These are phyloP conservation scores for Monosporascus sp. DNA, from an alignment of 2,329 filamentous ascomycete species.

Conservation along the genomic window DNA sequence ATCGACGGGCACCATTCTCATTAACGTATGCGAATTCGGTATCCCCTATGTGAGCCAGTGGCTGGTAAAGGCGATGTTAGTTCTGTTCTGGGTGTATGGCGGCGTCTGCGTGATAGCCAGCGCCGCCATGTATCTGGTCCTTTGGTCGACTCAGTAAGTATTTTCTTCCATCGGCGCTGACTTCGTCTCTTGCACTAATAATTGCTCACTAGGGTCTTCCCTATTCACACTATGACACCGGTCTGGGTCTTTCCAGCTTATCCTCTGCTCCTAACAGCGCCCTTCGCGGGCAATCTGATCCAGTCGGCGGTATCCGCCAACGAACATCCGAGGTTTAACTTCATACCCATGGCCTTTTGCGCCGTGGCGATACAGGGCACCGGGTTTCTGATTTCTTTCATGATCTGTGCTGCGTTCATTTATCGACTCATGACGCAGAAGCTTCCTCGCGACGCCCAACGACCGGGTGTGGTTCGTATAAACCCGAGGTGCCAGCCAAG, in stretches of 20 bases:
- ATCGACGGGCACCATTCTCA: conserved; percentile 64
- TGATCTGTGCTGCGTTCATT: conserved; percentile 80
- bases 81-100: conserved; percentile 72
- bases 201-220: conserved; percentile 36
- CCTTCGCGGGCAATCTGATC: conserved; percentile 60
- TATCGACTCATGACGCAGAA: conserved; percentile 88
- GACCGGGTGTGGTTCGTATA: conserved; percentile 61
- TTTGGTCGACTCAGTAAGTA: conserved; percentile 57
- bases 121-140: conserved; percentile 66
- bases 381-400: conserved; percentile 57
- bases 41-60: conserved; percentile 56
- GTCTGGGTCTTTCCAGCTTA: conserved; percentile 88
- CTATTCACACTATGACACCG: conserved; percentile 80
- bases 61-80: conserved; percentile 54
- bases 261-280: conserved; percentile 70
- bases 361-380: conserved; percentile 49
- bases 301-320: conserved; percentile 29
- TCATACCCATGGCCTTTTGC: conserved; percentile 42
- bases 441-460: conserved; percentile 66
- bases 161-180: not conserved
- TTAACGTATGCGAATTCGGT: conserved; percentile 75
- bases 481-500: not conserved
- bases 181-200: not conserved
- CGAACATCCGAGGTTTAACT: conserved; percentile 29
- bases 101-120: conserved; percentile 62